Evolutionary conservation across 1,139 yeast species (phyloP), one percentile per base, ranked within the genome.

Genomic region (Scheffersomyces segobiensis): DNA sequence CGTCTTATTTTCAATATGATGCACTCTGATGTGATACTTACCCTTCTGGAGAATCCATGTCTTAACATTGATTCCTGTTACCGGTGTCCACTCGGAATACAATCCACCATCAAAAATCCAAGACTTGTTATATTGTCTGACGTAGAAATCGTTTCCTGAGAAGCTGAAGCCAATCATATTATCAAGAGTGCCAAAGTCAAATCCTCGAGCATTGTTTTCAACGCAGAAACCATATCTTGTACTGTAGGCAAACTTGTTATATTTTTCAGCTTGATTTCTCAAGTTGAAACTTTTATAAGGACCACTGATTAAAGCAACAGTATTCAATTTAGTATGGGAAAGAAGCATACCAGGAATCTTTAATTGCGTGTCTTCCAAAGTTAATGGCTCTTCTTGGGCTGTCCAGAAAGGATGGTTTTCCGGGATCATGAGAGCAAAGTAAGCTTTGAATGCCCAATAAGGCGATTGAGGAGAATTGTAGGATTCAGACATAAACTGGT

Each of bases 381-480:
- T 26, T 46, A 62, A 58, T 20, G 64, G 61, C 17, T 54, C 57
- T 10, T 53, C 57, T 26, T 58, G 24, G 19, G 60, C n/a, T 12
- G 56, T 56, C 70, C 70, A 67, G 56, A 67, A 67, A 5, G 66
- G 64, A 54, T 70, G 74, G 46, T 49, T 18, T 53, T 55, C 61
- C 5, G 57, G 49, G 49, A 62, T 46, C 22, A 59, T 49, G 50
- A 61, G 55, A 46, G 70, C 68, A 54, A 68, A 59, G 55, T 69
- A 69, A 21, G 64, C 66, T 60, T 71, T 71, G 39, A 69, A 60
- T 2, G 70, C 66, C 74, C 75, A 71, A 54, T 71, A 71, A 6
- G 75, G 75, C 3, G 75, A 71, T 52, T 69, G 69, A 1, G 73
- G 64, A 0, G 74, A 71, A 55, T 71, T 71, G 57, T 71, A 71